Evolutionary conservation across 768 basidiomycete species (phyloP), one percentile per base, ranked within the genome.

Genomic region (Crucibulum laeve): DNA sequence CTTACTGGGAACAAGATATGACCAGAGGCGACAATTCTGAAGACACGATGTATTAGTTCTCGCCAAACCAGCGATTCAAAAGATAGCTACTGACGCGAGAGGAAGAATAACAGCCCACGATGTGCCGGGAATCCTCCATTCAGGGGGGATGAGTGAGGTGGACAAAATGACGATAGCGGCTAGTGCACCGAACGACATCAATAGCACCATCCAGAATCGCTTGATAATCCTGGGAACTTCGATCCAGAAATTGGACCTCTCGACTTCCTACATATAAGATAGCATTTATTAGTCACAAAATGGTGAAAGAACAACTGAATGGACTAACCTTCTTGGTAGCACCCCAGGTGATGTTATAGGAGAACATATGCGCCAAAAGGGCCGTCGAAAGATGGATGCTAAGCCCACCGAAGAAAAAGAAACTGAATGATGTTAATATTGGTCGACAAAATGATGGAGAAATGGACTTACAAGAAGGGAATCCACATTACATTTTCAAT

Each of bases 211-310:
- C 73, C 85, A 82, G 68, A 89, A 94, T 3, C 90, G 83, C 50
- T 80, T 80, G 56, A 84, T 67, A 57, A 94, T 91, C 44, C 79
- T 78, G 1, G 92, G 92, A 10, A 92, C 80, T 61, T 95, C 91
- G 43, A 86, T 78, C 77, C 87, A 92, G 71, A 95, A 92, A 59
- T 92, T 93, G 4, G 86, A 88, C 38, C 79, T 74, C 62, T 92
- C 84, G 30, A 93, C 88, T 62, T 89, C 87, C 76, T 91, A 78
- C 55, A 37, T 35, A 38, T n/a, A 15, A 38, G n/a, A 17, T 36
- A 40, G 24, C 5, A 24, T 39, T 25, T 4, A 11, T 33, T 38
- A n/a, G 21, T 15, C 11, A 26, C 19, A 18, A 39, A 35, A 17
- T 10, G n/a, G 4, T 25, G 14, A 32, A 40, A 14, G 14, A 21